Evolutionary conservation across 768 basidiomycete species (phyloP).

Genomic region (Xerocomellus dryophilus): DNA sequence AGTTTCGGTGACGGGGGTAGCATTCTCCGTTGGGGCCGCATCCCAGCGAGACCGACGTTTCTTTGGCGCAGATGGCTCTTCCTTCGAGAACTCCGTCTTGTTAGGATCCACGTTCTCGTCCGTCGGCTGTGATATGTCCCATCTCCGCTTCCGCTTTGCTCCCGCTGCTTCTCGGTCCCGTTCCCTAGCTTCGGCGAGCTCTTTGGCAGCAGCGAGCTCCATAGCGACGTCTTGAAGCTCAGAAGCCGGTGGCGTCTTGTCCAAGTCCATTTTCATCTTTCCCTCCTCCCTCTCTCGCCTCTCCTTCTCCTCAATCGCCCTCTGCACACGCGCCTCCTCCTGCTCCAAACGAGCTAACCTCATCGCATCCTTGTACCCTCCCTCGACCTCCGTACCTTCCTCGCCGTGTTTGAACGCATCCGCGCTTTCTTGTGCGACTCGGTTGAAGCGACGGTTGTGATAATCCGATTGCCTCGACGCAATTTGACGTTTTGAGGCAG

Average conservation of each 20-base stretch:
- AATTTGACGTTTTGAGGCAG: slow-evolving; percentile 89
- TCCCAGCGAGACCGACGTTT: slow-evolving; percentile 97
- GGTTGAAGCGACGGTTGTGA: slow-evolving; percentile 86
- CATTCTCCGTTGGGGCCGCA: slow-evolving; percentile 76
- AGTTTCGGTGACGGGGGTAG: slow-evolving; percentile 49
- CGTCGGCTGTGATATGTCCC: slow-evolving; percentile 65
- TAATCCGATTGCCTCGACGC: slow-evolving; percentile 93
- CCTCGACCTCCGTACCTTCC: slow-evolving; percentile 70
- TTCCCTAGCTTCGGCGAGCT: slow-evolving; percentile 38
- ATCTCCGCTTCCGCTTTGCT: slow-evolving; percentile 72
- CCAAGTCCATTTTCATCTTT: slow-evolving; percentile 79
- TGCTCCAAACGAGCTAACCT: slow-evolving; percentile 84
- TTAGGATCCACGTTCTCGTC: slow-evolving; percentile 69
- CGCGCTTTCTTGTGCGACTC: slow-evolving; percentile 75
- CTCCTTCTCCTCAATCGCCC: slow-evolving; percentile 88
- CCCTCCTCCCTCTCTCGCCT: slow-evolving; percentile 68
- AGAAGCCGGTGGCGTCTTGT: slow-evolving; percentile 85
- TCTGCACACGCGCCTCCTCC: slow-evolving; percentile 82
- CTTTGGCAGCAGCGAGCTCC: slow-evolving; percentile 55
- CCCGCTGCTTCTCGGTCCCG: slow-evolving; percentile 41
- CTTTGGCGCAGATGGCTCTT: slow-evolving; percentile 76
- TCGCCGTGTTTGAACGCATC: slow-evolving; percentile 71
- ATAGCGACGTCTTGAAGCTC: slow-evolving; percentile 72
- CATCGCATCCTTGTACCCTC: slow-evolving; percentile 97
- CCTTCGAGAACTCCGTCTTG: slow-evolving; percentile 62